Evolutionary conservation across 768 basidiomycete species (phyloP).

Genomic region (Mycena leptocephala): DNA sequence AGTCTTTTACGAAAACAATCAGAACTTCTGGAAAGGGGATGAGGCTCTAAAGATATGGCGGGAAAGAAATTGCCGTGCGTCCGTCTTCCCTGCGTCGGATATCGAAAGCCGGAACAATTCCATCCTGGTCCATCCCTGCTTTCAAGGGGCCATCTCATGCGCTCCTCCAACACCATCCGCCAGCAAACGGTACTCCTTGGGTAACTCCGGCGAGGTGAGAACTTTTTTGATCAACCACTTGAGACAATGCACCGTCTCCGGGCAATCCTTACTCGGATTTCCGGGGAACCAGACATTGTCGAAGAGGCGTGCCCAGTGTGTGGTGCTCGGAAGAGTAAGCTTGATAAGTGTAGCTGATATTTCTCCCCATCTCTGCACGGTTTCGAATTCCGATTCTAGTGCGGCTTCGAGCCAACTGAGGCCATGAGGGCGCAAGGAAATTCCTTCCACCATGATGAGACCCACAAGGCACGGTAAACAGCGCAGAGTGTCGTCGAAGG

Average conservation of each 20-base stretch:
- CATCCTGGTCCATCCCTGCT: background rate
- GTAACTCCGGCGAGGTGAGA: background rate
- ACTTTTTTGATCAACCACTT: background rate
- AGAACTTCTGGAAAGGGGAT: background rate
- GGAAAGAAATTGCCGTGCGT: background rate
- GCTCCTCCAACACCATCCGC: background rate
- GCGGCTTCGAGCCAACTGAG: background rate
- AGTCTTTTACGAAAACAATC: too few relatives aligned
- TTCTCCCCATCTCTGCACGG: background rate
- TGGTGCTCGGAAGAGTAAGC: background rate
- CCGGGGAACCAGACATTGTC: background rate
- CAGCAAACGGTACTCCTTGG: background rate
- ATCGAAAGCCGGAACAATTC: background rate
- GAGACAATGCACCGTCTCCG: background rate
- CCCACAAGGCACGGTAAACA: background rate
- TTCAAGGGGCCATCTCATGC: background rate
- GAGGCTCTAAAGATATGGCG: background rate
- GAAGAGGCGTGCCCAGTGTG: background rate
- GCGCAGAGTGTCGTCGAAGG: background rate
- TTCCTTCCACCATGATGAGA: background rate
- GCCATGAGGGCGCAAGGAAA: background rate
- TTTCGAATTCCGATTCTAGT: background rate
- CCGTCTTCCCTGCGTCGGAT: background rate
- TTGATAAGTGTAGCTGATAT: background rate
- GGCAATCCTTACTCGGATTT: background rate